phyloP scores from a whole-genome alignment of 768 basidiomycete species.

The Lentinula raphanica region DNA sequence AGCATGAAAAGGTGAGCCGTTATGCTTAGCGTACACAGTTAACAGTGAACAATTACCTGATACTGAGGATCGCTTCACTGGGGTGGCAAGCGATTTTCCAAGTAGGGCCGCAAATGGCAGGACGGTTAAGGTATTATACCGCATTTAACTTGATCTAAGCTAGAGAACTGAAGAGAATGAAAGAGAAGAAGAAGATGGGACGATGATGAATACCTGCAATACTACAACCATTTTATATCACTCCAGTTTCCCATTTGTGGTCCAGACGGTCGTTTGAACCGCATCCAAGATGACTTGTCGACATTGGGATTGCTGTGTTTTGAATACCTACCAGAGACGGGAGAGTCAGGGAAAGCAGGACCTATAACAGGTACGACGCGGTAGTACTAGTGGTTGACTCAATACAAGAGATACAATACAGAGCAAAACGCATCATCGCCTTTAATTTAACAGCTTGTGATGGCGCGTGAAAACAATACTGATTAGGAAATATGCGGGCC shows the following conservation, averaged over 20 bases:
- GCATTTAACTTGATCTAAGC: not conserved
- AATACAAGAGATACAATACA: not conserved
- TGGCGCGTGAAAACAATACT: not conserved
- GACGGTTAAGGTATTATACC: not conserved
- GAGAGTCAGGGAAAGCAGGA: not conserved
- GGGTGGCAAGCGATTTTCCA: not conserved
- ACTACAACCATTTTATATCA: not conserved
- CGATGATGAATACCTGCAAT: not conserved
- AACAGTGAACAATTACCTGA: not conserved
- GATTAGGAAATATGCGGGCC: not conserved
- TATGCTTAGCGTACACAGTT: too few relatives aligned
- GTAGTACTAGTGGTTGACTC: not conserved
- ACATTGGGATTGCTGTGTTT: not conserved
- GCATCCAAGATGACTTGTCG: not conserved
- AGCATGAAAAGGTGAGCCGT: not conserved
- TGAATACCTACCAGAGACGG: not conserved
- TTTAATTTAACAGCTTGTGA: not conserved
- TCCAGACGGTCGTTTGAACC: not conserved
- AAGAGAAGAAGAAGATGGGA: not conserved
- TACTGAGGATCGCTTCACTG: not conserved
- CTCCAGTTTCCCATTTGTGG: not conserved
- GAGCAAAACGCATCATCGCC: not conserved
- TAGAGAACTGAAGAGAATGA: not conserved
- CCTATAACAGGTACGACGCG: not conserved
- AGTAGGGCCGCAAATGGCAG: not conserved